A percentile compares a stretch with the other conserved stretches of the same genome.
Conservation (phyloP, 768 basidiomycete genomes). For the Tubosaeta sp. region DNA sequence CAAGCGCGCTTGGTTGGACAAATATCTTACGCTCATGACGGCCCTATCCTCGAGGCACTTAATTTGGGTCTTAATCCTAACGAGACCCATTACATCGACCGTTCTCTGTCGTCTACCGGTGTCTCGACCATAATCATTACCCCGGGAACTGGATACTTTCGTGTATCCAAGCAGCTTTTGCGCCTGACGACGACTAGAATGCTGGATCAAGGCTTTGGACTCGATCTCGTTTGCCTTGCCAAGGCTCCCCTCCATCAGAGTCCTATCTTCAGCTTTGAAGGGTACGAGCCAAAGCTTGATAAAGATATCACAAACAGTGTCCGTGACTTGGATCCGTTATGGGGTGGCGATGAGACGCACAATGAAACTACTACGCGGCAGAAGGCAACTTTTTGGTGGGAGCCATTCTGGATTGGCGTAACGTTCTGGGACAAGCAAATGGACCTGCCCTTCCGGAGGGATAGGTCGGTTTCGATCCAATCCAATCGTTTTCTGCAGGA, state of each 20-base stretch:
- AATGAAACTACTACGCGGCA: conserved; percentile 32
- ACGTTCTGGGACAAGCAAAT: conserved; percentile 87
- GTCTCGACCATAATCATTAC: conserved; percentile 80
- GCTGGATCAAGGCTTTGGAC: conserved; percentile 87
- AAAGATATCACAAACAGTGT: conserved; percentile 42
- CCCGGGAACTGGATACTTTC: conserved; percentile 91
- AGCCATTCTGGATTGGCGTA: conserved; percentile 80
- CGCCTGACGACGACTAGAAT: conserved; percentile 90
- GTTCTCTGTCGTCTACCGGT: conserved; percentile 88
- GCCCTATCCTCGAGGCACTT: conserved; percentile 91
- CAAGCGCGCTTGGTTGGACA: conserved; percentile 71
- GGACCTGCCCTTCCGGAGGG: conserved; percentile 75
- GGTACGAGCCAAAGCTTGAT: conserved; percentile 55
- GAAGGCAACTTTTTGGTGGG: conserved; percentile 78
- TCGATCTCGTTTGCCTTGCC: conserved; percentile 84
- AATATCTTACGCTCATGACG: conserved; percentile 86
- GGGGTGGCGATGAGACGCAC: conserved; percentile 61
- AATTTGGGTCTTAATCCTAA: conserved; percentile 90
- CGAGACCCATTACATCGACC: conserved; percentile 93
- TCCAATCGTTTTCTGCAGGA: background rate
- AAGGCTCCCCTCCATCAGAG: conserved; percentile 92
- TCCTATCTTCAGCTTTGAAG: conserved; percentile 87
- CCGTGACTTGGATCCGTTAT: conserved; percentile 63
- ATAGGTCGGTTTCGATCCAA: conserved; percentile 47
- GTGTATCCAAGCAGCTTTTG: conserved; percentile 85